These are phyloP conservation scores for Kwoniella bestiolae DNA, from an alignment of 768 basidiomycete genomes.

Conservation along the genomic window DNA sequence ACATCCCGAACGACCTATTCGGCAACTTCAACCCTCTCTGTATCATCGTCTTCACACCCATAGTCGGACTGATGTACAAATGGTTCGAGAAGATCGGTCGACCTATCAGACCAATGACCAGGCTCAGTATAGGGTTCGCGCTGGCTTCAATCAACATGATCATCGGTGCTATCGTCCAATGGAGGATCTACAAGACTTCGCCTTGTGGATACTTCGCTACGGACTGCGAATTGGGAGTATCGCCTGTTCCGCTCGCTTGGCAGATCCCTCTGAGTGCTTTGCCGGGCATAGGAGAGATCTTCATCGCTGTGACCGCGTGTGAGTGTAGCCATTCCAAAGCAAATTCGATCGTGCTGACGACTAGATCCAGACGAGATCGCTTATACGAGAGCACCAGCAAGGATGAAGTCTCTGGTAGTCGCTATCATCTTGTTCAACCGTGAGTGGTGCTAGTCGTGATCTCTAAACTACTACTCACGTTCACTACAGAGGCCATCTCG, in stretches of 20 bases:
- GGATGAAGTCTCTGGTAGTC: conserved; percentile 51
- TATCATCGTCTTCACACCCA: conserved; percentile 46
- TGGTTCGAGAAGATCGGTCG: conserved; percentile 24
- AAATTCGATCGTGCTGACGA: not conserved
- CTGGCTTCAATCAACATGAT: conserved; percentile 41
- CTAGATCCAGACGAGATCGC: conserved; percentile 38
- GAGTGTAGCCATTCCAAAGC: not conserved
- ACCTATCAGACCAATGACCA: conserved; percentile 26
- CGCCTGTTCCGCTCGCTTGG: conserved; percentile 40
- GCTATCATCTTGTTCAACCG: conserved; percentile 33
- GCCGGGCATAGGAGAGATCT: conserved; percentile 50
- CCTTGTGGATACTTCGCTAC: conserved; percentile 54
- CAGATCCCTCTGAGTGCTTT: conserved; percentile 51
- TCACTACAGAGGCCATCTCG: conserved; percentile 37
- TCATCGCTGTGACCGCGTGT: conserved; percentile 48
- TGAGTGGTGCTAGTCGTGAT: conserved; percentile 4
- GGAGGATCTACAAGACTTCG: conserved; percentile 48
- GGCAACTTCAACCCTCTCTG: conserved; percentile 53
- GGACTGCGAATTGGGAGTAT: conserved; percentile 31
- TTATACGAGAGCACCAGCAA: conserved; percentile 51
- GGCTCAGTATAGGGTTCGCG: conserved; percentile 25
- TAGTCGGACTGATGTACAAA: conserved; percentile 44
- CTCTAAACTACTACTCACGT: conserved; percentile 23
- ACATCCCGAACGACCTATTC: conserved; percentile 52
- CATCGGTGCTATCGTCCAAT: conserved; percentile 53